A percentile compares a stretch with the other conserved stretches of the same genome.
Conservation (phyloP, 2,329 filamentous ascomycete genomes). For the Venturia carpophila region DNA sequence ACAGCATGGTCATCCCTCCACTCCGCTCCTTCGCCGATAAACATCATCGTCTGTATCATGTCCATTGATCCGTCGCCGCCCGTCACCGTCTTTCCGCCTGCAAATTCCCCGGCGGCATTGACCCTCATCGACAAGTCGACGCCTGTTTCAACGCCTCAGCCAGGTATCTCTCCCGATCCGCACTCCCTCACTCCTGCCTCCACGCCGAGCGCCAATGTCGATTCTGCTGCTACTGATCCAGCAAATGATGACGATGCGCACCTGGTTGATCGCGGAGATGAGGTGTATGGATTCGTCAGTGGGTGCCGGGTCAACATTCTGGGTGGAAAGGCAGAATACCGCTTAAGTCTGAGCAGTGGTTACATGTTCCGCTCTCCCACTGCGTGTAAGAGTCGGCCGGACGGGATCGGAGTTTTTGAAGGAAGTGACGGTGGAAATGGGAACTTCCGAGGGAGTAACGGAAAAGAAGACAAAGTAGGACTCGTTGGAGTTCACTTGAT, state of each 20-base stretch:
- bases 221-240: constrained; percentile 39
- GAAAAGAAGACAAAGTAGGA: constrained; percentile 19
- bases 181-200: constrained; percentile 54
- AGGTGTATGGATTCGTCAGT: constrained; percentile 67
- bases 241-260: constrained; percentile 54
- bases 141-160: constrained; percentile 32
- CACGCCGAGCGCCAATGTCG: constrained; percentile 47
- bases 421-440: background rate
- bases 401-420: background rate
- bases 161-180: constrained; percentile 30
- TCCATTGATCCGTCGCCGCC: constrained; percentile 58
- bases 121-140: constrained; percentile 21
- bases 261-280: constrained; percentile 64
- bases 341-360: constrained; percentile 13
- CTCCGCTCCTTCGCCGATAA: constrained; percentile 30
- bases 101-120: constrained; percentile 22
- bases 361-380: background rate
- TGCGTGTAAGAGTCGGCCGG: background rate
- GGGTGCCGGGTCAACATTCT: constrained; percentile 44
- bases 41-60: constrained; percentile 45
- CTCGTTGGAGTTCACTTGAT: constrained; percentile 37
- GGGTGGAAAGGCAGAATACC: constrained; percentile 11
- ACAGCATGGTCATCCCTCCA: constrained; percentile 30
- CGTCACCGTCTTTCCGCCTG: constrained; percentile 51
- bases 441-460: background rate